phyloP scores from a whole-genome alignment of 1,284 basidiomycete species.

The Pulveroboletus ridleyi region DNA sequence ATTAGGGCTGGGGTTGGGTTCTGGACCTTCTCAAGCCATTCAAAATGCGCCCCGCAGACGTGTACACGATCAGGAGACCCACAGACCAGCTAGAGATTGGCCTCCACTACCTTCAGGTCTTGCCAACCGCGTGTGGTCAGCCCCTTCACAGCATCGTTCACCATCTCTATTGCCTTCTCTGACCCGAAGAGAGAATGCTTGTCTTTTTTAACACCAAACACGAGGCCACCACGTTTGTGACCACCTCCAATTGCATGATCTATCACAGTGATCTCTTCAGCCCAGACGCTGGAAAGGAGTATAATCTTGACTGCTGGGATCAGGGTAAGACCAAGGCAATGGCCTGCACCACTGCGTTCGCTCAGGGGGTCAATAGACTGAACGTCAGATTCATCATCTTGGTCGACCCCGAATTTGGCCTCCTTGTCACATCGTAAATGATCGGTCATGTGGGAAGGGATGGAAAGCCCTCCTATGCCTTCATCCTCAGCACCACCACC shows the following conservation, averaged over 20 bases:
- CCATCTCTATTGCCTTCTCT: not conserved
- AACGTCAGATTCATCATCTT: constrained; percentile 9
- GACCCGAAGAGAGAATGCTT: not conserved
- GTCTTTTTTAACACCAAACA: constrained; percentile 3
- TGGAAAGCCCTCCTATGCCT: too few species aligned
- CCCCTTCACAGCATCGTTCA: not conserved
- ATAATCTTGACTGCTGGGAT: constrained; percentile 1
- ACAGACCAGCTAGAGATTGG: constrained; percentile 3
- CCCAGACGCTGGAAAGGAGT: not conserved
- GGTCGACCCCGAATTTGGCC: not conserved
- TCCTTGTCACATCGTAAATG: constrained; percentile 5
- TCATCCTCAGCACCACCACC: too few species aligned
- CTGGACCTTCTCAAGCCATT: not conserved
- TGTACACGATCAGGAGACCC: not conserved
- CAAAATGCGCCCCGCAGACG: too few species aligned
- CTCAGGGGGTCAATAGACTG: not conserved
- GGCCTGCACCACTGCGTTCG: constrained; percentile 4
- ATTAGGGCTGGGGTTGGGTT: too few species aligned
- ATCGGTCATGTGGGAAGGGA: not conserved
- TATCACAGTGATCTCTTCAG: constrained; percentile 1
- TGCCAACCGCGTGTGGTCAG: too few species aligned
- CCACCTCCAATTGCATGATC: not conserved
- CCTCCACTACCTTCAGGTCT: not conserved
- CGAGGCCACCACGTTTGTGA: too few species aligned
- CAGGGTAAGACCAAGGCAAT: not conserved